Percentiles rank a stretch among this genome's conserved stretches.
Conservation (phyloP, 352 stramenopile species). For the Phytophthora macrochlamydospora region DNA sequence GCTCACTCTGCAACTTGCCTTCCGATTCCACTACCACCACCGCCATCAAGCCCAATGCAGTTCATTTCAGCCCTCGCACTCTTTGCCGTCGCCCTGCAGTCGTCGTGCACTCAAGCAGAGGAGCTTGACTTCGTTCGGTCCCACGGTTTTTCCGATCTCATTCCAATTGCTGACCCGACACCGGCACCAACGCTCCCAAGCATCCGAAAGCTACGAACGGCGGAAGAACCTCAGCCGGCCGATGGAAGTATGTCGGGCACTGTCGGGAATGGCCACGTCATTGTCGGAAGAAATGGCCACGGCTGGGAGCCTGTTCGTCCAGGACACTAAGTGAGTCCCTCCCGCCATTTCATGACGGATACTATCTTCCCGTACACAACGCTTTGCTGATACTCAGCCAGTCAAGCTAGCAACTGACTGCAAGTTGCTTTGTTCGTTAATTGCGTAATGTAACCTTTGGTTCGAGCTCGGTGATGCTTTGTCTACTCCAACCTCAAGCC, state of each 20-base stretch:
- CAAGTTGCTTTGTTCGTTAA: no score
- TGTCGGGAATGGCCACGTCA: neutral
- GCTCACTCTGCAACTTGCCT: neutral
- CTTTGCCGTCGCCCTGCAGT: neutral
- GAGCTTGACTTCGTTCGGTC: neutral
- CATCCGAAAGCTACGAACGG: neutral
- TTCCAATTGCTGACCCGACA: neutral
- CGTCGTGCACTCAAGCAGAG: neutral
- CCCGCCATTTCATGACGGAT: no score
- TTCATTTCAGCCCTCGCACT: slow-evolving; percentile 24
- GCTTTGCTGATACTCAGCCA: no score
- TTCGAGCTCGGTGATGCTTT: no score
- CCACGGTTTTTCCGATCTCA: neutral
- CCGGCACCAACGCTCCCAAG: neutral
- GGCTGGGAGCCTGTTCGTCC: neutral
- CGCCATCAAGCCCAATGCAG: slow-evolving; percentile 3
- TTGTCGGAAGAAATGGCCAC: neutral
- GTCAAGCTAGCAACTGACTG: no score
- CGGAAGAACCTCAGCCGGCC: neutral
- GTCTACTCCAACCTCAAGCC: no score
- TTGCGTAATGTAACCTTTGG: no score
- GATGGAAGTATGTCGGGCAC: neutral
- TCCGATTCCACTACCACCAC: neutral
- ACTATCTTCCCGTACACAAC: no score
- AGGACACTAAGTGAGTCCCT: no score